Base-by-base conservation (phyloP, 345 rosid genomes). In the Dimocarpus longan region DNA sequence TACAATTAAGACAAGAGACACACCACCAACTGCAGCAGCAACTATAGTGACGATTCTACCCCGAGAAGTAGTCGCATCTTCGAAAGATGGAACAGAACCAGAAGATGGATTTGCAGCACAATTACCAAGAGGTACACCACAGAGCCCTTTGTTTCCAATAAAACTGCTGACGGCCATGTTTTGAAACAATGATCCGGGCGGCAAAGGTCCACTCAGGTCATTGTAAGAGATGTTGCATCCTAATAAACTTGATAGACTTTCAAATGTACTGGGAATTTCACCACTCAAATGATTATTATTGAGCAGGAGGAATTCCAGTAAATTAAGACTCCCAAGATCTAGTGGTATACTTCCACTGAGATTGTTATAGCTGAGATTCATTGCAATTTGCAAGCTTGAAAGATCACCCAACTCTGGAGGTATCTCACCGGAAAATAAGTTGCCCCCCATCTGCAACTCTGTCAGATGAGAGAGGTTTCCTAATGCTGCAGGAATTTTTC, bases 361-460 rank as follows among this genome's bases (percentile, higher is more conserved):
- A 16, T 82, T 81, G 59, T 96, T 96, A 80, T 88, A 85, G 81
- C 99, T 96, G 77, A 96, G 90, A 83, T 96, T 96, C 93, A 96
- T 75, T 19, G 97, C 96, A 75, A 96, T 96, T 81, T 94, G 99
- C 83, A 96, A 85, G 87, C 98, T 88, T 5, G 93, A 90, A 74
- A 96, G 93, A 32, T 59, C 77, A 77, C 99, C 98, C 64, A 96
- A 80, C 80, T 91, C 87, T n/a, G 86, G 83, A 2, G 97, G 98
- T 77, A 96, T 91, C 60, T 72, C 80, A 32, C 97, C 95, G 2
- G 93, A 92, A 79, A 96, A 91, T 79, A 83, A 73, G 82, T 96
- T 96, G 73, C 94, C 95, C 46, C 98, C 99, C 99, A 96, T 93
- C 81, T 94, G 97, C 70, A 96, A 79, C 88, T 94, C 97, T 0